Base-by-base conservation (phyloP, 441 rosid species). In the Gossypium armourianum region DNA sequence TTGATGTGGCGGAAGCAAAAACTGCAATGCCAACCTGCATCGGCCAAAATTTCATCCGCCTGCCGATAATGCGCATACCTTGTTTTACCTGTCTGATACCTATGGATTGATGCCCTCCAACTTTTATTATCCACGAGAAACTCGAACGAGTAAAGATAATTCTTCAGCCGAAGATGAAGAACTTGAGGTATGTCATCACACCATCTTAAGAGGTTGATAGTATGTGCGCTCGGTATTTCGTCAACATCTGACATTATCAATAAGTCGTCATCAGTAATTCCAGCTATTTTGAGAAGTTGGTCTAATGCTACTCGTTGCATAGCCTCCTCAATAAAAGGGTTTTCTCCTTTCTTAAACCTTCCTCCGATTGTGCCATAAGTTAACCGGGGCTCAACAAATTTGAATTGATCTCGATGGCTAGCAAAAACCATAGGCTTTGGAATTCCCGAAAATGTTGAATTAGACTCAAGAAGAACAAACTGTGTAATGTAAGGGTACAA, bases 191-290 rank as follows among this genome's bases (percentile, higher is more conserved):
- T 83, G 60, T 87, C 92, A 53, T 89, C 94, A 7, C 98, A 93
- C 98, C 98, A 93, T 62, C 97, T 80, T 81, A 93, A 75, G 52
- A 93, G 94, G 71, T 93, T 86, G 72, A 93, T 87, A 3, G 98
- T 93, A 71, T 93, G 94, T 57, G 88, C 75, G 74, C 98, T 91
- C 4, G 97, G 98, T 23, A 93, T 93, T 87, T 93, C 98, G 63
- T 93, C 98, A 1, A 91, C 96, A 68, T 93, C 98, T 1, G 98
- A 89, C 98, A 93, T 93, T 55, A 93, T 81, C 85, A 93, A 72
- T 85, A 93, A 77, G 70, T 93, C 98, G 71, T 91, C 98, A 61
- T 93, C 97, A 24, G 89, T 77, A 54, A 93, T 91, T 71, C 98
- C 98, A 0, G 98, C 97, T 32, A 89, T 81, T 76, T 79, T 85